Percentiles rank a stretch among this genome's conserved stretches.
These are phyloP conservation scores for Danielia reshetovae DNA, from an alignment of 805 yeast genomes.

Conservation along the genomic window DNA sequence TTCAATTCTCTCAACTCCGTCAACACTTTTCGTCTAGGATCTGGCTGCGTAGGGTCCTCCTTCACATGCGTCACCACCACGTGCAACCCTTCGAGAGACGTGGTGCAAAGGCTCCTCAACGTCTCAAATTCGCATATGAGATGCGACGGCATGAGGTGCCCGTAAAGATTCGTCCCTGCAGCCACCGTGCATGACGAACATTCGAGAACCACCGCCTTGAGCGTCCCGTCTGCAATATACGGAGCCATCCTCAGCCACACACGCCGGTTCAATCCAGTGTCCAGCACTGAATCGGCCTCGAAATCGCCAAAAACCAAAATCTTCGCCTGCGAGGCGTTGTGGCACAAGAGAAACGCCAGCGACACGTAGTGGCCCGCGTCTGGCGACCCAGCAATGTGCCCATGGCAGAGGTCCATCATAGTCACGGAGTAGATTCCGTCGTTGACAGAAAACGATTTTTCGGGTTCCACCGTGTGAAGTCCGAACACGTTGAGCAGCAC, in stretches of 20 bases:
- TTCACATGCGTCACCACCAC: slow-evolving; percentile 46
- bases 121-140: slow-evolving; percentile 53
- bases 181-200: slow-evolving; percentile 56
- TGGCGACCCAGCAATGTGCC: slow-evolving; percentile 14
- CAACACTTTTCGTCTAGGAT: slow-evolving; percentile 58
- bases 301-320: slow-evolving; percentile 79
- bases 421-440: slow-evolving; percentile 20
- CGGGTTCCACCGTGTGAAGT: slow-evolving; percentile 15
- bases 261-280: slow-evolving; percentile 26
- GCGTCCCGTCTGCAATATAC: slow-evolving; percentile 31
- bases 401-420: slow-evolving; percentile 34
- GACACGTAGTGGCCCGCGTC: slow-evolving; percentile 33
- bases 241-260: slow-evolving; percentile 61
- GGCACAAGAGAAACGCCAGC: slow-evolving; percentile 57
- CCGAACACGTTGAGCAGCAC: slow-evolving; percentile 27
- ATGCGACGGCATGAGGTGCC: slow-evolving; percentile 72
- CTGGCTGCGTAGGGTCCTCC: slow-evolving; percentile 25
- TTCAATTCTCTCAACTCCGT: slow-evolving; percentile 44
- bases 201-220: slow-evolving; percentile 66
- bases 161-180: slow-evolving; percentile 51
- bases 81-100: slow-evolving; percentile 36
- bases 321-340: slow-evolving; percentile 26
- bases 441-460: slow-evolving; percentile 12
- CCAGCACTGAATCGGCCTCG: slow-evolving; percentile 59
- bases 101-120: slow-evolving; percentile 14